Base-by-base conservation (phyloP, 495 filamentous ascomycete species). In the Bacidia gigantensis region DNA sequence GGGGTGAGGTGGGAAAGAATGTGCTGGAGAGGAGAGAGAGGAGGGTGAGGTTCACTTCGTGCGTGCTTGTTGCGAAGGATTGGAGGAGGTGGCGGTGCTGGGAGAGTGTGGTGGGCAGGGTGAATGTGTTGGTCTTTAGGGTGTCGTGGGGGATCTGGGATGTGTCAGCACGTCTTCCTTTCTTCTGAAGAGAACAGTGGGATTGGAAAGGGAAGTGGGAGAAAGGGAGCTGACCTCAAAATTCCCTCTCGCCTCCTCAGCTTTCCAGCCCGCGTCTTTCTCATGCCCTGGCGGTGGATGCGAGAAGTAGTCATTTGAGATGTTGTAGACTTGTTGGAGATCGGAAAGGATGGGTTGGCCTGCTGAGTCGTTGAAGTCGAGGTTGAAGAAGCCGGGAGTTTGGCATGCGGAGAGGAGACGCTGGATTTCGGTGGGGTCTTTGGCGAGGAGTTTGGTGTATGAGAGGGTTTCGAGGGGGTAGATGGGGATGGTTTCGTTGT, bases 321-420 rank as follows among this genome's bases (percentile, higher is more conserved):
- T 29, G 7, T 29, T 20, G 9, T 52, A 44, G 12, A 52, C 20
- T 21, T 52, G 12, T 18, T 25, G 49, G 10, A 52, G 49, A 17
- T 14, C 32, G 9, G 29, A 11, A 3, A 52, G 49, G 11, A 42
- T 24, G 14, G 44, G 17, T 23, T 42, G 3, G 22, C 20, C 26
- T 11, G 32, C 17, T 29, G 44, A 61, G 47, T 66, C 55, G 23
- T 40, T 14, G 40, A 79, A 68, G 62, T 78, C 69, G 48, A 79
- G 71, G 59, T 78, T 71, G 64, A 79, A 79, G 68, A 74, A 78
- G 14, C 76, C 76, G 14, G 69, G 64, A n/a, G 69, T 65, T 56
- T 72, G 66, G 60, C 74, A 77, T 46, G 65, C 65, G 20, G 63
- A 58, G 56, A 74, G 56, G 9, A 79, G 67, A 55, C 68, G 72